These are phyloP conservation scores for Cladorrhinum sp. DNA, from an alignment of 2,329 filamentous ascomycete genomes.

Conservation along the genomic window DNA sequence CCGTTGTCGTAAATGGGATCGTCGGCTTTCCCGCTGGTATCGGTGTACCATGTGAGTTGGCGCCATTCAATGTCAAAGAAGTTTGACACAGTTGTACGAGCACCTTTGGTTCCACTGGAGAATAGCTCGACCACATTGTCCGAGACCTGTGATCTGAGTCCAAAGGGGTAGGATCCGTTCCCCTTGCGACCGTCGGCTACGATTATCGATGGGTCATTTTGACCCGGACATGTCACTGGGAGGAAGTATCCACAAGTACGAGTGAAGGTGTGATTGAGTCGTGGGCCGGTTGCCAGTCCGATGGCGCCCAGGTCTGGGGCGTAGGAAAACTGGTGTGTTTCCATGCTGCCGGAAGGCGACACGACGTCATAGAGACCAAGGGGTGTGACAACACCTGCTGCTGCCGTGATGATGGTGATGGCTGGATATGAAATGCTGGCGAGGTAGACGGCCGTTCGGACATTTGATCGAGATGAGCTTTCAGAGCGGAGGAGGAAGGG, in stretches of 20 bases:
- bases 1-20: not conserved
- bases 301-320: not conserved
- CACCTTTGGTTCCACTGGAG: constrained; percentile 5
- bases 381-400: constrained; percentile 4
- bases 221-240: not conserved
- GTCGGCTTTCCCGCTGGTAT: not conserved
- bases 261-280: not conserved
- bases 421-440: not conserved
- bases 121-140: not conserved
- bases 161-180: not conserved
- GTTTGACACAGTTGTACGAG: constrained; percentile 7
- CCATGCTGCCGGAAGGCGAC: not conserved
- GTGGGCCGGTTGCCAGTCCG: not conserved
- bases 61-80: constrained; percentile 13
- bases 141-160: not conserved
- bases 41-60: not conserved
- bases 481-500: constrained; percentile 3
- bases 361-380: constrained; percentile 6
- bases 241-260: not conserved
- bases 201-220: not conserved
- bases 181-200: not conserved
- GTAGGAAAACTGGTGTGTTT: not conserved
- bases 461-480: not conserved
- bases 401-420: not conserved
- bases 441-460: constrained; percentile 5